Evolutionary conservation across 495 filamentous ascomycete species (phyloP).

Genomic region (Oidiodendron maius): DNA sequence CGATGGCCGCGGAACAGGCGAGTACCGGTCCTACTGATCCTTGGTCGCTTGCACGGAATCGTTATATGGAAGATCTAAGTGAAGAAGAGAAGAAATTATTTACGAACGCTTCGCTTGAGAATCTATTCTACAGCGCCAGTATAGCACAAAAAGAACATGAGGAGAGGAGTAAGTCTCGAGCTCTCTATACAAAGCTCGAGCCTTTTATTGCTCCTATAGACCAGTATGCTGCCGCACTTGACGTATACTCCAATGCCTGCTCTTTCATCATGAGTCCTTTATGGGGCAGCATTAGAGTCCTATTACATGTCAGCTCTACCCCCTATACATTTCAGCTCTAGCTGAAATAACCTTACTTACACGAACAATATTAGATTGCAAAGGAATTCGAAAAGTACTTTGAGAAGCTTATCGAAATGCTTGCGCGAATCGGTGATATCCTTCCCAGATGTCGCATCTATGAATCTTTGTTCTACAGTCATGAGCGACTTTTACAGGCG

Average conservation of each 20-base stretch:
- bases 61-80: background rate
- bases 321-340: background rate
- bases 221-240: constrained; percentile 32
- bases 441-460: background rate
- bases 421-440: background rate
- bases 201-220: constrained; percentile 28
- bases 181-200: constrained; percentile 18
- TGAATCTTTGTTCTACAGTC: background rate
- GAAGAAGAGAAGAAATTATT: background rate
- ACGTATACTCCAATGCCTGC: constrained; percentile 29
- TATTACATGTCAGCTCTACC: constrained; percentile 21
- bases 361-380: background rate
- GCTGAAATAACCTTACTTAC: background rate
- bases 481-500: background rate
- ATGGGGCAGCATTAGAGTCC: constrained; percentile 37
- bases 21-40: background rate
- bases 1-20: background rate
- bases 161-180: constrained; percentile 20
- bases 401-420: background rate
- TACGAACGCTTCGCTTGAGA: constrained; percentile 4
- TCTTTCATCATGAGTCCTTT: constrained; percentile 28
- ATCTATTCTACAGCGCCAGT: constrained; percentile 18
- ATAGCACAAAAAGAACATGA: constrained; percentile 14
- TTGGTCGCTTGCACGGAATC: background rate
- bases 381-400: background rate